Evolutionary conservation across 257 asterid genomes (phyloP), one percentile per base, ranked within the genome.

Genomic region (Lycium barbarum): DNA sequence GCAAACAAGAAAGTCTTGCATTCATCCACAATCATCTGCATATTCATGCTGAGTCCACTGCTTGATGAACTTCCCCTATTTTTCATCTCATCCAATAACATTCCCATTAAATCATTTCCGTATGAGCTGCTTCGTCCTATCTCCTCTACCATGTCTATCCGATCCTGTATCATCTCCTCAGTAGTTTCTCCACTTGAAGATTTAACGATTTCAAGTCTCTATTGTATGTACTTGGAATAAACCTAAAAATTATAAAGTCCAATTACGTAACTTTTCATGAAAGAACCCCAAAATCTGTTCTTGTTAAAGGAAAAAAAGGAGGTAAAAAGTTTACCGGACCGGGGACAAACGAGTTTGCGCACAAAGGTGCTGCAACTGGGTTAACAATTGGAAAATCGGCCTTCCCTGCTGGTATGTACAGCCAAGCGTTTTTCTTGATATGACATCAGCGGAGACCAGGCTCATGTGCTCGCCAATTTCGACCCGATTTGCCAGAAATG

Each of bases 1-100:
- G 99, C 98, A 76, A 97, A 97, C 87, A 97, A 97, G 88, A 97
- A 95, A 0, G 99, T 97, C 79, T 97, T 97, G 92, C 97, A 93
- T 81, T 97, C 99, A 66, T 97, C 99, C 98, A 97, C 95, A 2
- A 97, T 97, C 0, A 97, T 51, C 87, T 95, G 98, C 12, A 97
- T 17, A 71, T 92, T 93, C 70, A 95, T 51, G 87, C 94, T 89
- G 82, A 92, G 91, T 7, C 94, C 93, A 22, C 85, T 84, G 55
- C 79, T 86, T 1, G 35, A 53, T n/a, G n/a, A n/a, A n/a, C n/a
- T n/a, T 20, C 90, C 83, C 82, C 89, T 90, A 89, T 92, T 91
- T 82, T 93, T 94, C 98, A 93, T 93, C 86, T 95, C 97, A 13
- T 91, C 88, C 5, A 97, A 86, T 70, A 97, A 78, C 89, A 93